Percentiles rank a stretch among this genome's conserved stretches.
Evolutionary conservation across 2,329 filamentous ascomycete species (phyloP).

Genomic region (Aspergillus sp.): DNA sequence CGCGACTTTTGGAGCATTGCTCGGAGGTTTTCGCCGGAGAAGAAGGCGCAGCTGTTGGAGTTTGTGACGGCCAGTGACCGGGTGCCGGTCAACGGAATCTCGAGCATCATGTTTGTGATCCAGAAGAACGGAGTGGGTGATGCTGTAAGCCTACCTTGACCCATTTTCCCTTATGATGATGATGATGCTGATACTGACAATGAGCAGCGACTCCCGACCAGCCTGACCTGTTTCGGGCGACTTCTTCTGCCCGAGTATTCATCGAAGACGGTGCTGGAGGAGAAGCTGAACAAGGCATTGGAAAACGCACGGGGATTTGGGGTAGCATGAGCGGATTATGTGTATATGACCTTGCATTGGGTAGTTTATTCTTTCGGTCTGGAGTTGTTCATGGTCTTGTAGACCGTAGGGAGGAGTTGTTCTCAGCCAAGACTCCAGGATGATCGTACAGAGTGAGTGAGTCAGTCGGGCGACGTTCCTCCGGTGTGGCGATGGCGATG

Average conservation of each 20-base stretch:
- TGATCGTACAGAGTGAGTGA: not conserved
- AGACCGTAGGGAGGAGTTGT: too few species aligned
- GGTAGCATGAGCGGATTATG: slow-evolving; percentile 55
- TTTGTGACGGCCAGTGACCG: slow-evolving; percentile 94
- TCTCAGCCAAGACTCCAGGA: too few species aligned
- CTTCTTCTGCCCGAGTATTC: slow-evolving; percentile 81
- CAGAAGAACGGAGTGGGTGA: slow-evolving; percentile 70
- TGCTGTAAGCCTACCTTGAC: too few species aligned
- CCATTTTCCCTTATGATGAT: too few species aligned
- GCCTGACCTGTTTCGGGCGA: slow-evolving; percentile 90
- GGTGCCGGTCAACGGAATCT: slow-evolving; percentile 81
- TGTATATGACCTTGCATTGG: not conserved
- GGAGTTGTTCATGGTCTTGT: too few species aligned
- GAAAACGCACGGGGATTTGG: slow-evolving; percentile 89
- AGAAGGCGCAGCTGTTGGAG: slow-evolving; percentile 76
- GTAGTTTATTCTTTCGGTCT: not conserved
- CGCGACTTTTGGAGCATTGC: slow-evolving; percentile 83
- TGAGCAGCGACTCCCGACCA: slow-evolving; percentile 65
- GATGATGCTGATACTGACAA: slow-evolving; percentile 12
- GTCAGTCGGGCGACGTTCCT: not conserved
- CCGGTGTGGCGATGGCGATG: not conserved
- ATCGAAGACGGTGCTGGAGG: slow-evolving; percentile 64
- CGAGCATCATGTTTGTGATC: slow-evolving; percentile 78
- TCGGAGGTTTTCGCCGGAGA: slow-evolving; percentile 58
- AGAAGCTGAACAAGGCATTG: slow-evolving; percentile 79